Evolutionary conservation across 2,329 filamentous ascomycete species (phyloP).

Genomic region (Ceratocystis cacaofunesta): DNA sequence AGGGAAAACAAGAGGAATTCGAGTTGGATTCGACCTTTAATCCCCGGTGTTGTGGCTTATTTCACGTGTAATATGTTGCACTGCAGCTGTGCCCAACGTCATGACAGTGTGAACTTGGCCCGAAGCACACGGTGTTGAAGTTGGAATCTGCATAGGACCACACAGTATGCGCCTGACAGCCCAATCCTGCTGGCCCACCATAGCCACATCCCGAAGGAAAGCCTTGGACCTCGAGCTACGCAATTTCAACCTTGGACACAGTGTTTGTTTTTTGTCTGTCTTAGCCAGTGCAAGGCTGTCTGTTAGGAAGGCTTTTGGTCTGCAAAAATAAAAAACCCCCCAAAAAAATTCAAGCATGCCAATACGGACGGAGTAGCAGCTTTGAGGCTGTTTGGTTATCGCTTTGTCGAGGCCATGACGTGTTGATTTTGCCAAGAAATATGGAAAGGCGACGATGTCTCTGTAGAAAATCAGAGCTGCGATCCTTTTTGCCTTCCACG

Average conservation of each 20-base stretch:
- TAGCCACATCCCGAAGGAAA: not conserved
- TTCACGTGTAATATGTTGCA: not conserved
- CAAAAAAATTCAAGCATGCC: not conserved
- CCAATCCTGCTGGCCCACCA: not conserved
- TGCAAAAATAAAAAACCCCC: not conserved
- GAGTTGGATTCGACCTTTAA: not conserved
- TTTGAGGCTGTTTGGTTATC: not conserved
- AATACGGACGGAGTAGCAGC: not conserved
- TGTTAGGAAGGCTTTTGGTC: no score
- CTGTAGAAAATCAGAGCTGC: not conserved
- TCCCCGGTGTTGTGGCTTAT: not conserved
- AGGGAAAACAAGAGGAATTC: not conserved
- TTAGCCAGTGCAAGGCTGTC: not conserved
- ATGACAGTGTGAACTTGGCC: not conserved
- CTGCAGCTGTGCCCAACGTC: not conserved
- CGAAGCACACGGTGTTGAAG: not conserved
- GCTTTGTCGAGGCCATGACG: not conserved
- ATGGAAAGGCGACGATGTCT: not conserved
- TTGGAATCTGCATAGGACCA: not conserved
- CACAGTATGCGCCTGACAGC: not conserved
- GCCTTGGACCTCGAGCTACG: not conserved
- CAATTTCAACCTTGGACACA: not conserved
- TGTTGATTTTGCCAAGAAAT: not conserved
- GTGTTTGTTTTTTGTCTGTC: not conserved
- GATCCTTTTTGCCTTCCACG: slow-evolving; percentile 1